Evolutionary conservation across 2,329 filamentous ascomycete species (phyloP), one percentile per base, ranked within the genome.

Genomic region (Fusarium metavorans): DNA sequence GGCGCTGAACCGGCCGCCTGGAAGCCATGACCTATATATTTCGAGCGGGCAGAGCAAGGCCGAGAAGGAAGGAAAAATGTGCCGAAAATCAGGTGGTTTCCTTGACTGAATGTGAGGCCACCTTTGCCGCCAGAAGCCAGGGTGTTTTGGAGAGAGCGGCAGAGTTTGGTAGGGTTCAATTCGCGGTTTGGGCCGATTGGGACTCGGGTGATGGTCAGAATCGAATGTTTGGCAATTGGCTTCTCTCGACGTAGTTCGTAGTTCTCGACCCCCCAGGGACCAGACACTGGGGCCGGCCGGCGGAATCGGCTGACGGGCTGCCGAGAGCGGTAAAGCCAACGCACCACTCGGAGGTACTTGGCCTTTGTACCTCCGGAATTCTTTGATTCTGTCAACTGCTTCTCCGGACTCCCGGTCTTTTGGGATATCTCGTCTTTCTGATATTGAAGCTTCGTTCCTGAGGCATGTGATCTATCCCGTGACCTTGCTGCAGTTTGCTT

Each of bases 11-110:
- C 70, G 78, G 75, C 74, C 77, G 77, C 66, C 74, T 77, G 66
- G 80, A 76, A 74, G 82, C 80, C 82, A 83, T 82, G 71, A 54
- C 57, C 66, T 78, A 78, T 74, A 77, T 79, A 74, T 71, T 71
- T 43, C 45, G 45, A 73, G 57, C 60, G 50, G 48, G 59, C 58
- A 45, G 62, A 62, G 58, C 32, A 56, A 61, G 52, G 18, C 58
- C 52, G 64, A 50, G 66, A 48, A 32, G 60, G 41, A 70, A 52
- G 60, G 41, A 65, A 74, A 62, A 52, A 72, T 66, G 64, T 66
- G 54, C 63, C 65, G 57, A 70, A 50, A 64, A 76, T 73, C 73
- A 78, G 67, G 73, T 75, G 77, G 74, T 79, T 75, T 18, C 65
- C 70, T 68, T 68, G 45, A 14, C 41, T 59, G 23, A 52, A 30